Percentiles rank a stretch among this genome's conserved stretches.
Evolutionary conservation across 257 asterid genomes (phyloP).

Genomic region (Cruciata laevipes): DNA sequence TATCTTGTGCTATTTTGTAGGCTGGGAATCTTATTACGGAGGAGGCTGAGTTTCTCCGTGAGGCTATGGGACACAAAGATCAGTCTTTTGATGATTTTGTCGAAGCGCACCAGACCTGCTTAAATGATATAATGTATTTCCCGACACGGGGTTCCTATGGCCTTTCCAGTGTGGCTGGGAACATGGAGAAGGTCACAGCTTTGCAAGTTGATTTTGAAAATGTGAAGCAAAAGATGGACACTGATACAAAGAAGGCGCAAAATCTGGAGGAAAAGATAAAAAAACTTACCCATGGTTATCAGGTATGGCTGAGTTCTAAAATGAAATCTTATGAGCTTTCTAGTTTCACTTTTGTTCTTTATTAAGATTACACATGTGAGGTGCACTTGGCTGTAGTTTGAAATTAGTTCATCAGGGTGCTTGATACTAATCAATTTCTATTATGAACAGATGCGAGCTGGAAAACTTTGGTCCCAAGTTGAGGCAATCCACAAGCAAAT

Average conservation of each 20-base stretch:
- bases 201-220: slow-evolving; percentile 78
- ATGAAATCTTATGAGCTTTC: not conserved
- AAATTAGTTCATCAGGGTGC: not conserved
- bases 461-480: slow-evolving; percentile 67
- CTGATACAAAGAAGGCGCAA: slow-evolving; percentile 82
- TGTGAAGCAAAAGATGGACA: slow-evolving; percentile 83
- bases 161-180: slow-evolving; percentile 85
- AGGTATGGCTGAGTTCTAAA: slow-evolving; percentile 31
- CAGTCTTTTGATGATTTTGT: slow-evolving; percentile 69
- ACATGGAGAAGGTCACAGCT: slow-evolving; percentile 71
- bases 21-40: slow-evolving; percentile 64
- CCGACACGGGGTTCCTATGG: slow-evolving; percentile 80
- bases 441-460: slow-evolving; percentile 56
- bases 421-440: slow-evolving; percentile 11
- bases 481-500: slow-evolving; percentile 73
- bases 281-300: slow-evolving; percentile 87
- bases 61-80: slow-evolving; percentile 83
- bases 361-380: not conserved
- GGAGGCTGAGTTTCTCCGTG: slow-evolving; percentile 49
- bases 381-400: not conserved
- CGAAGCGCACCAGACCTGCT: slow-evolving; percentile 76
- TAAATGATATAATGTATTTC: slow-evolving; percentile 80
- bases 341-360: not conserved
- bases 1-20: slow-evolving; percentile 26
- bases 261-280: slow-evolving; percentile 79